phyloP scores from a whole-genome alignment of 2,329 filamentous ascomycete species.

The Pseudogymnoascus sp. region DNA sequence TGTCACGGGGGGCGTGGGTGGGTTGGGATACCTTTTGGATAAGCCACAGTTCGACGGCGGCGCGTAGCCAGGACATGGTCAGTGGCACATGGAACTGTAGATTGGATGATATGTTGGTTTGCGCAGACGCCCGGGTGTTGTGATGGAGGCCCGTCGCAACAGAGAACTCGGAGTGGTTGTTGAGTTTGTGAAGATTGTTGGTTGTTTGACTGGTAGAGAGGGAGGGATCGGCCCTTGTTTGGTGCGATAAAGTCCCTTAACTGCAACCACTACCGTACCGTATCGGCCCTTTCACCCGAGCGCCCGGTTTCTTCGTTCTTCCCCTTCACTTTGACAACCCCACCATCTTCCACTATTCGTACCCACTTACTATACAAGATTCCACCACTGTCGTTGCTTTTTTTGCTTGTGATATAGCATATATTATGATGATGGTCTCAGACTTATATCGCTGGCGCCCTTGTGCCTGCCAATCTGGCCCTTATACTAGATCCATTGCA shows the following conservation, averaged over 20 bases:
- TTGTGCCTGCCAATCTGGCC: neutral
- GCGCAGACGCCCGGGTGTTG: neutral
- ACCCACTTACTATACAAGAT: neutral
- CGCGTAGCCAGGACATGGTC: slow-evolving; percentile 2
- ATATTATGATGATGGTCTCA: neutral
- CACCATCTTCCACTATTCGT: neutral
- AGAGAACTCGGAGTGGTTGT: neutral
- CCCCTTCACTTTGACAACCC: neutral
- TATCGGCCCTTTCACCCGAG: neutral
- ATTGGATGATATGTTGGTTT: neutral
- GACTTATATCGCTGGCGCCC: neutral
- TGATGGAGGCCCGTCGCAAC: neutral
- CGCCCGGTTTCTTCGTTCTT: neutral
- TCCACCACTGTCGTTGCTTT: neutral
- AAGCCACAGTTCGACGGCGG: neutral
- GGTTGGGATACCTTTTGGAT: neutral
- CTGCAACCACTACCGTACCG: neutral
- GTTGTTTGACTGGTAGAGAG: neutral
- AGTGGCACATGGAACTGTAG: neutral
- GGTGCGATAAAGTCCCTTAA: too few species aligned
- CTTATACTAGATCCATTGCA: neutral
- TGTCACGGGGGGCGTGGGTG: neutral
- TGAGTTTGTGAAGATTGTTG: neutral
- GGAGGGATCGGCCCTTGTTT: neutral
- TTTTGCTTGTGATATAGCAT: slow-evolving; percentile 1